phyloP scores from a whole-genome alignment of 1,139 yeast species.

The Kodamaea sp. region DNA sequence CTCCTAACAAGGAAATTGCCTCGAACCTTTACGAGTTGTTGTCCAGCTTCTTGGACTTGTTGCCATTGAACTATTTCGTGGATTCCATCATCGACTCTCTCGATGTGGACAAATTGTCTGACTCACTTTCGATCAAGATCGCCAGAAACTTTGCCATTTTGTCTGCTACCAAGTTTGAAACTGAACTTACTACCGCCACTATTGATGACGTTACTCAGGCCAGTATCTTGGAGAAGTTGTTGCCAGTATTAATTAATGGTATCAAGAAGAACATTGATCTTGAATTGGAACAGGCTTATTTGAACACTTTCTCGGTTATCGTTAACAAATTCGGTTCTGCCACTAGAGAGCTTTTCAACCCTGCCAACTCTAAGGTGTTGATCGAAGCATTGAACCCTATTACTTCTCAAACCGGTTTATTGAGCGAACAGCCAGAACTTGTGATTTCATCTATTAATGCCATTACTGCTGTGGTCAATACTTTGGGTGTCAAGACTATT shows the following conservation, averaged over 20 bases:
- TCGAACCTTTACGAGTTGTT: conserved; percentile 48
- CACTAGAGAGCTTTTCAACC: conserved; percentile 25
- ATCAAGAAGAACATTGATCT: conserved; percentile 39
- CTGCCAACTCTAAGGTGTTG: conserved; percentile 49
- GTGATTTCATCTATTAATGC: conserved; percentile 74
- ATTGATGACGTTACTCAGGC: conserved; percentile 44
- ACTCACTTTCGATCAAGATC: conserved; percentile 36
- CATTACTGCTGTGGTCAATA: conserved; percentile 66
- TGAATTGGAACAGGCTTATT: conserved; percentile 63
- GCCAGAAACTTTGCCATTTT: conserved; percentile 59
- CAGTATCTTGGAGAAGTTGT: conserved; percentile 44
- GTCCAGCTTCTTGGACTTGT: conserved; percentile 60
- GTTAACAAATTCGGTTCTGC: conserved; percentile 61
- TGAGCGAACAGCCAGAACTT: conserved; percentile 58
- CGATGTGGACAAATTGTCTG: conserved; percentile 44
- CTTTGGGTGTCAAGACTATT: conserved; percentile 82
- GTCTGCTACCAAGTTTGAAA: conserved; percentile 68
- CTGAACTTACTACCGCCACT: conserved; percentile 44
- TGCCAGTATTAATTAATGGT: conserved; percentile 51
- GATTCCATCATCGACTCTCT: conserved; percentile 61
- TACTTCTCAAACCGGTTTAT: conserved; percentile 55
- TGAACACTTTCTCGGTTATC: conserved; percentile 67
- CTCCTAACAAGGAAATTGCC: conserved; percentile 21
- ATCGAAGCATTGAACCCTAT: conserved; percentile 52
- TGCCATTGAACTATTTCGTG: conserved; percentile 76